Conservation (phyloP, 2,329 filamentous ascomycete species). For the Pseudocercospora crystallina region DNA sequence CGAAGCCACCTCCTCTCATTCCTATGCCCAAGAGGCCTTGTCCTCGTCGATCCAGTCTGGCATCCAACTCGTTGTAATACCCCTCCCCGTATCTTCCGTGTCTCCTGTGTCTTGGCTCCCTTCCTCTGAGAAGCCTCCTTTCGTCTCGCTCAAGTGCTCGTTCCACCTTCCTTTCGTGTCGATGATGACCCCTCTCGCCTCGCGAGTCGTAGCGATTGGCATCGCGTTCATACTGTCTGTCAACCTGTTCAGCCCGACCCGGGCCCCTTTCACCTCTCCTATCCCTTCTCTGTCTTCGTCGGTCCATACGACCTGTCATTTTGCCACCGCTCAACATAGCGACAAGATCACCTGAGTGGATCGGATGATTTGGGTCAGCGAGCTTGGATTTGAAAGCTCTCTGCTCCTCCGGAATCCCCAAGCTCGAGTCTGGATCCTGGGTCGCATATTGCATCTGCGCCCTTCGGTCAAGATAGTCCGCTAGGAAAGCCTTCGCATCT, state of each 20-base stretch:
- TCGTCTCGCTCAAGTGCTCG: conserved; percentile 8
- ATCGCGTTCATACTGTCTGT: no score
- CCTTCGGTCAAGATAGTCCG: conserved; percentile 51
- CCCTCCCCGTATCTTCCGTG: conserved; percentile 8
- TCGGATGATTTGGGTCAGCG: conserved; percentile 54
- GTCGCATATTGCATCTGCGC: conserved; percentile 46
- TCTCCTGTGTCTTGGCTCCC: conserved; percentile 6
- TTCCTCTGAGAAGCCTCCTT: conserved; percentile 11
- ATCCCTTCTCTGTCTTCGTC: conserved; percentile 9
- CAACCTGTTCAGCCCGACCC: no score
- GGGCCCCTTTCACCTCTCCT: not conserved
- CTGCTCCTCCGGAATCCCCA: conserved; percentile 36
- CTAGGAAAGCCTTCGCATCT: conserved; percentile 42
- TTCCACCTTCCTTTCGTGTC: conserved; percentile 8
- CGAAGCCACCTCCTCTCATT: no score
- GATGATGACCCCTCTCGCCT: not conserved
- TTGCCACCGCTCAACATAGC: conserved; percentile 49
- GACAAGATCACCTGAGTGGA: conserved; percentile 50
- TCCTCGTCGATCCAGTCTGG: not conserved
- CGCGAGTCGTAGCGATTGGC: no score
- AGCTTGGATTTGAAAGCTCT: conserved; percentile 49
- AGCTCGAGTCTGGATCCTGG: conserved; percentile 43
- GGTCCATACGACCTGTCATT: conserved; percentile 26
- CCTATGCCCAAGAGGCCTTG: no score
- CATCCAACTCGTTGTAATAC: conserved; percentile 14